These are phyloP conservation scores for Talaromyces sp. DNA, from an alignment of 2,329 filamentous ascomycete genomes.

Conservation along the genomic window DNA sequence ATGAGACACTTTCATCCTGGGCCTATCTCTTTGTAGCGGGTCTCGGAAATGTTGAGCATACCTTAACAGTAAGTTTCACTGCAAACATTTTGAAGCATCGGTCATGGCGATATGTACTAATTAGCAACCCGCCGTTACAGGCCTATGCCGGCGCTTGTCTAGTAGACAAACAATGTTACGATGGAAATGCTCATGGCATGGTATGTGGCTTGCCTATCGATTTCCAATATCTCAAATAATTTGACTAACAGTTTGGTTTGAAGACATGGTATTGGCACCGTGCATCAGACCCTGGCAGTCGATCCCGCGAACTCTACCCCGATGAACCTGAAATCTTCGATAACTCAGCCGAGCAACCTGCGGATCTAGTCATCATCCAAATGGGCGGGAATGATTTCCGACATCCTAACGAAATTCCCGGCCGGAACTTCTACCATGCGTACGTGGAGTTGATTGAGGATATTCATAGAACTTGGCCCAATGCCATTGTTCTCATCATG, in stretches of 20 bases:
- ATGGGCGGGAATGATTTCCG: constrained; percentile 53
- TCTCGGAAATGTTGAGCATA: constrained; percentile 61
- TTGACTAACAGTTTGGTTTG: constrained; percentile 23
- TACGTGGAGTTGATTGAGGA: constrained; percentile 48
- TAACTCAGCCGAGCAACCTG: constrained; percentile 29
- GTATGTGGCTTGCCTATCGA: constrained; percentile 16
- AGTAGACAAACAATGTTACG: constrained; percentile 59
- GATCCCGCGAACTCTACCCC: constrained; percentile 49
- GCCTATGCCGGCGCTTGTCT: constrained; percentile 62
- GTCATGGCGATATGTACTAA: too few species aligned
- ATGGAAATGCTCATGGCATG: constrained; percentile 54
- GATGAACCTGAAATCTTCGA: constrained; percentile 33
- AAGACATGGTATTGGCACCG: constrained; percentile 60
- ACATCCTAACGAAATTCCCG: constrained; percentile 45
- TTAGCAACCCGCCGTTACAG: constrained; percentile 13
- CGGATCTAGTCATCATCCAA: constrained; percentile 50
- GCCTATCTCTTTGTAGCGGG: constrained; percentile 60
- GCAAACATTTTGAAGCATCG: too few species aligned
- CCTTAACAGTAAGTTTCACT: constrained; percentile 52
- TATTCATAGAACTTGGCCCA: constrained; percentile 46
- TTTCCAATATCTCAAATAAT: too few species aligned
- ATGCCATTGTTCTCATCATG: constrained; percentile 47
- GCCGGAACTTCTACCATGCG: constrained; percentile 38
- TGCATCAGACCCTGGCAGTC: constrained; percentile 56
- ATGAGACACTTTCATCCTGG: constrained; percentile 61